A percentile compares a stretch with the other conserved stretches of the same genome.
Conservation (phyloP, 805 yeast species). For the Zygosaccharomyces siamensis region DNA sequence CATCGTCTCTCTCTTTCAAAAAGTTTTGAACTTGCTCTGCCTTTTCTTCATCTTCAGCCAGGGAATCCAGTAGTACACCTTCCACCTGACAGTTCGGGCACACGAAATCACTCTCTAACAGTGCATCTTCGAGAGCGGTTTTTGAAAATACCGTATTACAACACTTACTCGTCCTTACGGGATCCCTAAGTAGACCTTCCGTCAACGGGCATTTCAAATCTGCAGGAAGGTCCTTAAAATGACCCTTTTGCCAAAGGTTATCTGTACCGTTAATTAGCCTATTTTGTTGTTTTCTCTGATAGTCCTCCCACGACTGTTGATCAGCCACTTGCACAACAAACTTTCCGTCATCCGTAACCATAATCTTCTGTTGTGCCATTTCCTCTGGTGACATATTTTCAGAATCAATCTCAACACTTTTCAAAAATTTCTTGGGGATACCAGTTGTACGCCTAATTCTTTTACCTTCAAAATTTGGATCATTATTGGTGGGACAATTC, state of each 20-base stretch:
- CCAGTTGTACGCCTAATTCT: slow-evolving; percentile 91
- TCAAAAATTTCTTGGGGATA: slow-evolving; percentile 89
- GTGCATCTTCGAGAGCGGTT: slow-evolving; percentile 55
- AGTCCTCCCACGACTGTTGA: slow-evolving; percentile 81
- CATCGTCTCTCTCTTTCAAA: slow-evolving; percentile 35
- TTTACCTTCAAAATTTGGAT: slow-evolving; percentile 91
- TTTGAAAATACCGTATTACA: slow-evolving; percentile 57
- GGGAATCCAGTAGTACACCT: slow-evolving; percentile 71
- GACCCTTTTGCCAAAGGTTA: slow-evolving; percentile 45
- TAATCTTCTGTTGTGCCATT: slow-evolving; percentile 50
- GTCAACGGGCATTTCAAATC: slow-evolving; percentile 68
- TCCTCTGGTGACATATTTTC: slow-evolving; percentile 60
- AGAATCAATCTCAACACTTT: slow-evolving; percentile 58
- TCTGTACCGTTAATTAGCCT: slow-evolving; percentile 37
- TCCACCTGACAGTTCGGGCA: slow-evolving; percentile 82
- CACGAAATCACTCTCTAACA: slow-evolving; percentile 78
- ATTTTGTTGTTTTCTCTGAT: slow-evolving; percentile 57
- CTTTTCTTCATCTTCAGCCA: slow-evolving; percentile 57
- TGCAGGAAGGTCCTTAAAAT: slow-evolving; percentile 43
- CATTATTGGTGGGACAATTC: slow-evolving; percentile 90
- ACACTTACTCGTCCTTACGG: slow-evolving; percentile 78
- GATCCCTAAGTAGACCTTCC: slow-evolving; percentile 57
- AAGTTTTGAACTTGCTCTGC: slow-evolving; percentile 51
- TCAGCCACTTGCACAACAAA: slow-evolving; percentile 97
- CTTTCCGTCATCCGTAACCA: slow-evolving; percentile 92